A percentile compares a stretch with the other conserved stretches of the same genome.
phyloP scores from a whole-genome alignment of 805 yeast species.

The Nakazawaea siamensis region DNA sequence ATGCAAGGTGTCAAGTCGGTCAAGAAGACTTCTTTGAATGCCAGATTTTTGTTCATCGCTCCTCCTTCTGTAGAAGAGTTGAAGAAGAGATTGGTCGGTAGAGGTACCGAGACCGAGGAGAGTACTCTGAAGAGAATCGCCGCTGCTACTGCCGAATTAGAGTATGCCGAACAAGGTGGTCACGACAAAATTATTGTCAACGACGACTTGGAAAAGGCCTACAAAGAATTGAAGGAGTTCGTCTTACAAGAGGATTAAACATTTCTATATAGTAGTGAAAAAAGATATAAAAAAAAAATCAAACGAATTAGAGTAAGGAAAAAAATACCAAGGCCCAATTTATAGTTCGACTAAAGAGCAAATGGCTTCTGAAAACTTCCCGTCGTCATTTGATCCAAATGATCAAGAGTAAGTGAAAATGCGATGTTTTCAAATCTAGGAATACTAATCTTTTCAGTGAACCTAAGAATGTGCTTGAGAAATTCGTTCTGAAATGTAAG shows the following conservation, averaged over 20 bases:
- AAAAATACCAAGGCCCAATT: too few species aligned
- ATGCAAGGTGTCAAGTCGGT: slow-evolving; percentile 98
- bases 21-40: slow-evolving; percentile 72
- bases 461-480: slow-evolving; percentile 5
- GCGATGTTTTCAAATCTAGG: not conserved
- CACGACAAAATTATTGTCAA: slow-evolving; percentile 87
- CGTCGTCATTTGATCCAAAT: slow-evolving; percentile 39
- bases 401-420: slow-evolving; percentile 36
- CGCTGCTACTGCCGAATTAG: slow-evolving; percentile 87
- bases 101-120: slow-evolving; percentile 95
- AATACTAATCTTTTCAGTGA: not conserved
- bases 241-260: slow-evolving; percentile 48
- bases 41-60: slow-evolving; percentile 78
- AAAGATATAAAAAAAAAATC: too few species aligned
- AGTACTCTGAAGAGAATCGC: slow-evolving; percentile 73
- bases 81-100: slow-evolving; percentile 64
- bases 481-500: slow-evolving; percentile 39
- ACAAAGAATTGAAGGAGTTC: slow-evolving; percentile 69
- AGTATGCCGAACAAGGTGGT: slow-evolving; percentile 82
- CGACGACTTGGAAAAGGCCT: slow-evolving; percentile 87
- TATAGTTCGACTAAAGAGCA: too few species aligned
- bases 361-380: slow-evolving; percentile 32
- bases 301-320: too few species aligned
- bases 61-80: slow-evolving; percentile 88
- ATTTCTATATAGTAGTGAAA: not conserved